Evolutionary conservation across 164 flowering plant species (phyloP).

Genomic region (Nymphaea thermarum): DNA sequence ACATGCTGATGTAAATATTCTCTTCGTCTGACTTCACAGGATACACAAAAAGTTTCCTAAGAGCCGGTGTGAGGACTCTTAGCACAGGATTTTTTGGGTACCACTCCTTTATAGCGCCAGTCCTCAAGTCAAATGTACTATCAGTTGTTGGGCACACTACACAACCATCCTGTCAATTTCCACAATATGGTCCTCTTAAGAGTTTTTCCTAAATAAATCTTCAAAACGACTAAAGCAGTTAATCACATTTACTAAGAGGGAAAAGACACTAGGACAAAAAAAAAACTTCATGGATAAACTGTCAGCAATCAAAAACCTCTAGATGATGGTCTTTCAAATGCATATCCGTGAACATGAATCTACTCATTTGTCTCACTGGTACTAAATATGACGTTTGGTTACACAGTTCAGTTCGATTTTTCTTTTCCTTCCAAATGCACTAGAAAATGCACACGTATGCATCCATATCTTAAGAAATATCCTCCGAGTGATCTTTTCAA

Average conservation of each 20-base stretch:
- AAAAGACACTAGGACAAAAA: neutral
- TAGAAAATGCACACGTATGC: too few species aligned
- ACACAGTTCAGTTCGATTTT: too few species aligned
- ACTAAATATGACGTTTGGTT: too few species aligned
- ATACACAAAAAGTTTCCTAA: constrained; percentile 57
- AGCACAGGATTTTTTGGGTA: constrained; percentile 89
- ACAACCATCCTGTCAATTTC: constrained; percentile 62
- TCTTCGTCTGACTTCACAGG: constrained; percentile 75
- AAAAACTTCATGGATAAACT: too few species aligned
- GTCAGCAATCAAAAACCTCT: too few species aligned
- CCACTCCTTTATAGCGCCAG: constrained; percentile 79
- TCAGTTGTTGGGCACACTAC: constrained; percentile 91
- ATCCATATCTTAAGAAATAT: too few species aligned
- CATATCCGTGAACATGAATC: too few species aligned
- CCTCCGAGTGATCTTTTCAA: too few species aligned
- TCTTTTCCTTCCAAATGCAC: too few species aligned
- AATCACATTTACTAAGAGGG: neutral
- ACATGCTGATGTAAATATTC: constrained; percentile 67
- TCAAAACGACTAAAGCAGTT: neutral
- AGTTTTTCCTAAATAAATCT: neutral
- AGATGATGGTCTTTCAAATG: too few species aligned
- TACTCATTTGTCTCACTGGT: too few species aligned
- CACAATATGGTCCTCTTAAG: neutral
- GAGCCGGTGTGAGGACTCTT: constrained; percentile 75
- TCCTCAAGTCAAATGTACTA: constrained; percentile 79